These are phyloP conservation scores for Ophiostoma sp. DNA, from an alignment of 2,329 filamentous ascomycete genomes.

Conservation along the genomic window DNA sequence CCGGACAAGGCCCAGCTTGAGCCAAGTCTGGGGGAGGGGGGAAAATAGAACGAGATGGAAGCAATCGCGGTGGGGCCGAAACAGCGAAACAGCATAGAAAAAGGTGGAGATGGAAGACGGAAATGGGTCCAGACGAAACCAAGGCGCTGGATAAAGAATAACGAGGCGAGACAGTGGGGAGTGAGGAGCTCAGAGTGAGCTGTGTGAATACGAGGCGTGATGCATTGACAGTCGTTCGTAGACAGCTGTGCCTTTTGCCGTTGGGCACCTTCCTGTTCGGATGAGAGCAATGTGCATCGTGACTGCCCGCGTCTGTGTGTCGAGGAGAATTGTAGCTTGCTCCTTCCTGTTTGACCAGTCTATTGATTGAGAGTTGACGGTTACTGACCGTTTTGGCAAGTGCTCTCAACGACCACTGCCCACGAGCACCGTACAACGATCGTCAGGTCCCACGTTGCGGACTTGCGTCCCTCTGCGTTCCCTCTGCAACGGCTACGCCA, in stretches of 20 bases:
- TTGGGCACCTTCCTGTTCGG: background rate
- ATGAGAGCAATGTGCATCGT: background rate
- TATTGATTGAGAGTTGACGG: too few species aligned
- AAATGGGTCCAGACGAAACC: background rate
- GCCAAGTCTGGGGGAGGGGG: slow-evolving; percentile 18
- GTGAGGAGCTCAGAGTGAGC: background rate
- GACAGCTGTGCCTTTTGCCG: background rate
- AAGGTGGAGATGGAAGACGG: background rate
- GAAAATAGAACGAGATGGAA: background rate
- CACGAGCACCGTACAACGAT: background rate
- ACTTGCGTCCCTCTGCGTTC: background rate
- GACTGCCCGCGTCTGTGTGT: background rate
- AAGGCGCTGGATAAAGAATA: slow-evolving; percentile 17
- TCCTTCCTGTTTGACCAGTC: background rate
- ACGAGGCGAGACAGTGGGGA: background rate
- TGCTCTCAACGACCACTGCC: background rate
- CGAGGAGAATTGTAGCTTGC: background rate
- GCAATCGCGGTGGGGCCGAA: background rate
- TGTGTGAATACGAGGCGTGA: background rate
- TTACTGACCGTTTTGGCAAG: background rate
- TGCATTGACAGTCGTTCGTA: too few species aligned
- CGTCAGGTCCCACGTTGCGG: background rate
- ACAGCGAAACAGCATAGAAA: background rate
- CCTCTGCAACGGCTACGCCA: background rate
- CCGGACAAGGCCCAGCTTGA: background rate